Evolutionary conservation across 106 monocot genomes (phyloP), one percentile per base, ranked within the genome.

Genomic region (Dendrobium nobile): DNA sequence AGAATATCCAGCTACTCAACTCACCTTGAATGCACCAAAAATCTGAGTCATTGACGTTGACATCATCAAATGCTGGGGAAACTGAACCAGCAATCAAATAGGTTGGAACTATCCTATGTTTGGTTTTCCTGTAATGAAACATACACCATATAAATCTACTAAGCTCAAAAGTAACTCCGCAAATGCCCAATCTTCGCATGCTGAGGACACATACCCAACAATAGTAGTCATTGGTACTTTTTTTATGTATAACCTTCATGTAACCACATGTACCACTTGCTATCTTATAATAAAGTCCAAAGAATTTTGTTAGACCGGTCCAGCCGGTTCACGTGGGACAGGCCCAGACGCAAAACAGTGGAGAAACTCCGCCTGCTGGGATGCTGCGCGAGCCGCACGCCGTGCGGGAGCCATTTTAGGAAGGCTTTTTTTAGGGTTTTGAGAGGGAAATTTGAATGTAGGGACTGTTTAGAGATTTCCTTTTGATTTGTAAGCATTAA

Each of bases 11-110:
- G 4, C 4, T 64, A 56, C 58, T 45, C 2, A 82, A 75, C 82
- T 79, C 84, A 97, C 96, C 92, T 86, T 97, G 96, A 81, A 97
- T 97, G 58, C 75, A 92, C 83, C 77, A 82, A 83, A 92, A 97
- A 85, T 97, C 96, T 45, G 90, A 90, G 78, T 97, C 96, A 84
- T 84, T 54, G 43, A 73, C 7, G 83, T 64, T 58, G 33, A 97
- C 89, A 87, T 97, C 96, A 84, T 97, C 92, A 90, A 97, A 97
- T 68, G 94, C 96, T 68, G 77, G 56, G 65, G 67, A 19, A 28
- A 75, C 73, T 65, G 88, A 86, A 33, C 85, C 83, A 47, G 81
- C 75, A 83, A 76, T 47, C 28, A 83, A 75, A 27, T 61, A 78
- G 27, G 75, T 88, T 54, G 90, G 87, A 82, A 86, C 82, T 72